Evolutionary conservation across 176 grass and related monocot species (phyloP), one percentile per base, ranked within the genome.

Genomic region (Alopecurus myosuroides): DNA sequence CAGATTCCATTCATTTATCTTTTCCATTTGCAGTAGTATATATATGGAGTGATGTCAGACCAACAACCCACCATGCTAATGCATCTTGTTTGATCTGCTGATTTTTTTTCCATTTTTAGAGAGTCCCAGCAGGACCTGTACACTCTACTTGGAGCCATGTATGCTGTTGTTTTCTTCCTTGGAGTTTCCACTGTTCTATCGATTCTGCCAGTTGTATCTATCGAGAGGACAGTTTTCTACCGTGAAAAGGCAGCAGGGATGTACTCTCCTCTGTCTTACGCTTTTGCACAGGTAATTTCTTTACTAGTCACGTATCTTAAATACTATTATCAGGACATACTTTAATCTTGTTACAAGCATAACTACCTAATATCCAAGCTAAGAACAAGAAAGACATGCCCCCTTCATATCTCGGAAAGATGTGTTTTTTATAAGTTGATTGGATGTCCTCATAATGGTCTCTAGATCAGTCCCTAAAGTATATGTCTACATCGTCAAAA

Each of bases 201-300:
- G 26, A 77, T 94, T 67, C 74, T 89, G 39, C 92, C 89, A 46
- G 81, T 94, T 50, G 84, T 92, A 49, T 64, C 60, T 20, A 69
- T 91, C 8, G 92, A 94, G 81, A 89, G 92, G 73, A 94, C 92
- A 53, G 89, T 94, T 71, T 94, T 89, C 46, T 94, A 94, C 66
- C 89, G 92, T 69, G 92, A 94, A 82, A 94, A 86, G 52, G 92
- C 92, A 46, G 92, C 92, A 45, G 89, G 92, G 70, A 91, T 92
- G 92, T 94, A 94, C 77, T 94, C 92, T 70, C 86, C 92, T 57
- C 35, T 94, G 37, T 76, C 92, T 42, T 94, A 91, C 51, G 92
- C 92, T 9, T 89, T 94, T 89, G 84, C 87, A 83, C 92, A 94
- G 49, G 92, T 94, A 91, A 87, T 77, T 90, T 76, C 76, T 41